Base-by-base conservation (phyloP, 768 basidiomycete genomes). In the Pleurotus eryngii region DNA sequence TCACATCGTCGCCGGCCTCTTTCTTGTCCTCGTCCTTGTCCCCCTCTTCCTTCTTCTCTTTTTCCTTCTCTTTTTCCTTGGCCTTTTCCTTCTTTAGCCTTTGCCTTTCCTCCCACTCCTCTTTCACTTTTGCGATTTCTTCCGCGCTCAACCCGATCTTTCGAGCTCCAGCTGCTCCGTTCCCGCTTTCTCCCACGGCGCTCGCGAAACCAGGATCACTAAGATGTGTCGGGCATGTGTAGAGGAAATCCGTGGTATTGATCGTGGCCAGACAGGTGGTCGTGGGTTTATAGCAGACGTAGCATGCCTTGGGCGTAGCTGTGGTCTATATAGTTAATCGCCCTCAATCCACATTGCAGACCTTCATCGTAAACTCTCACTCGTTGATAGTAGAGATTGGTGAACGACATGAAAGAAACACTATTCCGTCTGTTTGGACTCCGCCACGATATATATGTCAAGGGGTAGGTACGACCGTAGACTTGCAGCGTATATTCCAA, bases 311-410 rank as follows among this genome's bases (percentile, higher is more conserved):
- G 6, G 87, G 73, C 1, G 93, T 94, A 30, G 80, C 92, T 55
- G 86, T 84, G 43, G 86, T 84, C 92, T 95, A 68, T 11, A 35
- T 56, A 56, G 48, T 46, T 45, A 49, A 35, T 35, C 30, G 30
- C 18, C 49, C 46, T 51, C 17, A 56, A 45, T 22, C 24, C 47
- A 40, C 22, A 18, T 38, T 20, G 24, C 27, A 26, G 26, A 46
- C n/a, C 15, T 4, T 12, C 47, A 15, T 38, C 26, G 15, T 24
- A 26, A 46, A 24, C 22, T 78, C 84, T 76, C 70, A 93, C 92
- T 64, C 93, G 84, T 71, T 91, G 92, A 75, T 93, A 95, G 74
- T 95, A 97, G 45, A 92, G 65, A 69, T 97, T 96, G 30, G 79
- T 78, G 74, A 91, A 89, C 43, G 83, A 84, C 89, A 89, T 89